Base-by-base conservation (phyloP, 2,329 filamentous ascomycete genomes). In the Gaeumannomyces tritici region DNA sequence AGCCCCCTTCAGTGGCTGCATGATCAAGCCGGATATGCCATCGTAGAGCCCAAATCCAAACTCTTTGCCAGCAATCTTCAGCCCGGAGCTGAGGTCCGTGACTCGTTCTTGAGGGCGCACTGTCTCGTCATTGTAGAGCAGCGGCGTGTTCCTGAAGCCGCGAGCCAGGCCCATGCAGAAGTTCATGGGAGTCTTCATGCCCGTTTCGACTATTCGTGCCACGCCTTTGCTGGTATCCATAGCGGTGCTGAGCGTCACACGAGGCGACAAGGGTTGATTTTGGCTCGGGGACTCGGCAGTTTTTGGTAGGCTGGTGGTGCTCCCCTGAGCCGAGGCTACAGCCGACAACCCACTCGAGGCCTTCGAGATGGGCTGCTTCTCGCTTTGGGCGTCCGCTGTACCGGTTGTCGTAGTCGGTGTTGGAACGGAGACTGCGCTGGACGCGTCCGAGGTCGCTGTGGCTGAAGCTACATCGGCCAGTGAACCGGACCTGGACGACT, bases 81-180 rank as follows among this genome's bases (percentile, higher is more conserved):
- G 74, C 0, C 93, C 93, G 65, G 87, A 90, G 61, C 85, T 81
- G 60, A 96, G 77, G 61, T 87, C 89, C 0, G 89, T 92, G 5
- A 96, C 89, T 67, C 90, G 91, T 63, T 91, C 89, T 1, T 83
- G 78, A n/a, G 89, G 88, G 11, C 90, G 83, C 0, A 96, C 86
- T 1, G 87, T 93, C 1, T 90, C 86, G 69, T 96, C 92, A 55
- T 92, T 89, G 70, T 96, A 96, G 1, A 96, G 77, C 67, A 85
- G 88, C 0, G 93, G 92, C 7, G 90, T 88, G 68, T 96, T 96
- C 70, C 93, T 89, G 71, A 96, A 96, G 0, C 93, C 93, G 72
- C 89, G 89, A 0, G 92, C 89, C 51, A 96, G 75, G 0, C 89
- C 89, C 55, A 96, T 76, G 55, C 90, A 90, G 66, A 96, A 89